Base-by-base conservation (phyloP, 2,329 filamentous ascomycete species). In the Phyllosticta capitalensis region DNA sequence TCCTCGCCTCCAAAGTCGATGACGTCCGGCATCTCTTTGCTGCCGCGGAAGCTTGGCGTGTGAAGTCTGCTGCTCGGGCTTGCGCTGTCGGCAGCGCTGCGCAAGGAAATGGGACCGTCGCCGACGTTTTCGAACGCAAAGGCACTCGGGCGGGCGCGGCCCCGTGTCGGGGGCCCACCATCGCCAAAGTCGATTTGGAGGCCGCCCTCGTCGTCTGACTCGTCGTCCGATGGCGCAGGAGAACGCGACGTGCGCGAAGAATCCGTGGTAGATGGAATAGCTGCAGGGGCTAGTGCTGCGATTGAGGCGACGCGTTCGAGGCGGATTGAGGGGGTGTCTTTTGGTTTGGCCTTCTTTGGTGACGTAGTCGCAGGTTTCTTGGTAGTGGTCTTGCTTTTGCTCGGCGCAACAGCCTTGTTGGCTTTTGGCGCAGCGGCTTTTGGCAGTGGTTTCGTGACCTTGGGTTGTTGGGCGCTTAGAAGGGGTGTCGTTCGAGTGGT, bases 101-200 rank as follows among this genome's bases (percentile, higher is more conserved):
- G 72, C 45, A 78, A 68, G 17, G 70, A 74, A 52, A 77, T 76
- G 2, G 76, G 76, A 2, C 75, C 75, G 24, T 68, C 67, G 21
- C 65, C 67, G 0, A 71, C 69, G 60, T 68, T 62, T 54, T 67
- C 60, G 56, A 71, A 59, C 49, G 67, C 68, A 0, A 70, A 65
- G 19, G 65, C 58, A 63, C 65, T 53, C 71, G 62, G 17, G 66
- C 64, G 28, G 59, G 61, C 50, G 62, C 64, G 49, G 69, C 63
- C 9, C 67, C 65, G 24, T 60, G 59, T 52, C 53, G 33, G 60
- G 45, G 67, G 63, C 9, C 59, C 65, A 2, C 65, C 63, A 60
- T 71, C 67, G 12, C 69, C 67, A 57, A 70, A 64, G 63, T 72
- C 67, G 61, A 74, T 72, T 58, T 71, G 67, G 9, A 72, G 63